Evolutionary conservation across 2,329 filamentous ascomycete genomes (phyloP), one percentile per base, ranked within the genome.

Genomic region (Neonectria punicea): DNA sequence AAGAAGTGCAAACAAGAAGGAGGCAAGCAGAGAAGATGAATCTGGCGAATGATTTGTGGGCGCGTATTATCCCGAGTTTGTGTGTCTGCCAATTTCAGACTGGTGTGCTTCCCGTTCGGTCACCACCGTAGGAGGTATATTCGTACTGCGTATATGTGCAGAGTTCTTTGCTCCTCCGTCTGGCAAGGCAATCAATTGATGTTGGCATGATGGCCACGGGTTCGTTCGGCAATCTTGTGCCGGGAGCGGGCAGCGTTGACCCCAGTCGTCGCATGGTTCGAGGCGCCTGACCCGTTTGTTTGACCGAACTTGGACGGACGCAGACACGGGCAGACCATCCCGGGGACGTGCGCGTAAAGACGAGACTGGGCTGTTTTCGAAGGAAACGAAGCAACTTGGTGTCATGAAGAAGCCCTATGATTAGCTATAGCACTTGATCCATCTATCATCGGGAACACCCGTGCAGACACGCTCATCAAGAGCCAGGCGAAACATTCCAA

Each of bases 181-280:
- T n/a, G 46, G 46, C 46, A 49, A 49, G 47, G 9, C 16, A 32
- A 18, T n/a, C 16, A 32, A 18, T n/a, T 18, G 20, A 56, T 22
- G 25, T 44, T 34, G 25, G 32, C 22, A 46, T 16, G 20, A 39
- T 49, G 22, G 44, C 55, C 10, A 44, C 16, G 7, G 14, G 56
- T 56, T 64, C 61, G 56, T 56, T 64, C 61, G 56, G 61, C 61
- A 64, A 60, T 60, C 56, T 60, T 39, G 51, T 64, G 61, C 61
- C 61, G 61, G 30, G 49, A 34, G 49, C n/a, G 25, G 25, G 25
- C 25, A 25, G 25, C 25, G 25, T 25, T 25, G 25, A 25, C 25
- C 25, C 25, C 25, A 25, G 25, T 25, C 46, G 28, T 50, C 28
- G 36, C 49, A 58, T 58, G 36, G 61, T 58, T 56, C 41, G 43